These are phyloP conservation scores for Pouteria campechiana DNA, from an alignment of 179 eudicot species.

Conservation along the genomic window DNA sequence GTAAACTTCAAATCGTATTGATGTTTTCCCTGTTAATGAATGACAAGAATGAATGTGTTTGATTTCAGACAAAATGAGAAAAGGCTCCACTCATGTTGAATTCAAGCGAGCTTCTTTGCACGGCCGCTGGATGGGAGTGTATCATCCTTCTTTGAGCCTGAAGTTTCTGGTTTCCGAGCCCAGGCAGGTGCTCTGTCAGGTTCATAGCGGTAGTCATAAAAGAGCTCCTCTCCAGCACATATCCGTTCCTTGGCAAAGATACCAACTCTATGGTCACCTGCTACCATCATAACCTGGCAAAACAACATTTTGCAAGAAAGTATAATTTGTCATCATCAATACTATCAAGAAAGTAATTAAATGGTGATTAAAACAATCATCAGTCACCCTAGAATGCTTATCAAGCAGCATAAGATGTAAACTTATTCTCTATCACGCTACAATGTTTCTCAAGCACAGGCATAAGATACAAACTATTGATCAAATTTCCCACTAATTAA, in stretches of 20 bases:
- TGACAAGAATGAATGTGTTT: constrained; percentile 3
- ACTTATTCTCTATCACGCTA: too few relatives aligned
- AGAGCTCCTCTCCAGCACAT: constrained; percentile 79
- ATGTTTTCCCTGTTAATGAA: constrained; percentile 14
- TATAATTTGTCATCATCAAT: too few relatives aligned
- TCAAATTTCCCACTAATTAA: too few relatives aligned
- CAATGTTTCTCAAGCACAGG: too few relatives aligned
- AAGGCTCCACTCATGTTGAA: background rate
- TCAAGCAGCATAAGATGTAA: too few relatives aligned
- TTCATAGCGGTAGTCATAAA: constrained; percentile 88
- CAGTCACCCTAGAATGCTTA: too few relatives aligned
- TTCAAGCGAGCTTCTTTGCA: constrained; percentile 71
- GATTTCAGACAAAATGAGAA: background rate
- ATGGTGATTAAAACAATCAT: too few relatives aligned
- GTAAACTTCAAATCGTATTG: too few relatives aligned
- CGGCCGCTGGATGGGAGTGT: constrained; percentile 77
- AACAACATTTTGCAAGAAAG: too few relatives aligned
- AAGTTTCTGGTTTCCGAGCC: constrained; percentile 83
- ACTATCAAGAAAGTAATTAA: too few relatives aligned
- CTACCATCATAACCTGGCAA: constrained; percentile 88
- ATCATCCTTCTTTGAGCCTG: constrained; percentile 76
- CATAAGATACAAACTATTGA: too few relatives aligned
- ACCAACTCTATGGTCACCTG: constrained; percentile 96
- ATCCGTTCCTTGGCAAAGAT: constrained; percentile 92
- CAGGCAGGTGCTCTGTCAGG: constrained; percentile 93